These are phyloP conservation scores for Aspergillus sp. DNA, from an alignment of 2,329 filamentous ascomycete genomes.

Conservation along the genomic window DNA sequence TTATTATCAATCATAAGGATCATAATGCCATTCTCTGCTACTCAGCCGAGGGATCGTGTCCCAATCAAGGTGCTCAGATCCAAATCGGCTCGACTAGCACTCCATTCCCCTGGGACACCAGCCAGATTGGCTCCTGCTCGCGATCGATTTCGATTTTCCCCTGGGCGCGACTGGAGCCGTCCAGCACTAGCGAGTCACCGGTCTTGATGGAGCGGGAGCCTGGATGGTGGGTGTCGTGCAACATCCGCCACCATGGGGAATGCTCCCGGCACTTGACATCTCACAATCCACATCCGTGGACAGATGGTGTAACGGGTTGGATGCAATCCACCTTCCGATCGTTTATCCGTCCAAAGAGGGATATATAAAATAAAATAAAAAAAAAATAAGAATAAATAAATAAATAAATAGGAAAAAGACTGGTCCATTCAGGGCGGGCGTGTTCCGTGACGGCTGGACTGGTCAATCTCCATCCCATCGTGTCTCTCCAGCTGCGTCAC, in stretches of 20 bases:
- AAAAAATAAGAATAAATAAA: too few species aligned
- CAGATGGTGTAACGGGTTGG: constrained; percentile 7
- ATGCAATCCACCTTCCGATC: background rate
- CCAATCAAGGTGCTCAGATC: background rate
- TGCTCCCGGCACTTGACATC: constrained; percentile 8
- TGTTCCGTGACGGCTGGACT: constrained; percentile 1
- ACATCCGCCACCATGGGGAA: constrained; percentile 2
- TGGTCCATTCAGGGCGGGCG: background rate
- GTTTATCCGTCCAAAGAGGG: too few species aligned
- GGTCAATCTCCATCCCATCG: background rate
- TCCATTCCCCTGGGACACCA: background rate
- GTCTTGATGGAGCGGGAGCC: background rate
- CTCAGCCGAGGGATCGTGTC: background rate
- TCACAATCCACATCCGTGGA: constrained; percentile 4
- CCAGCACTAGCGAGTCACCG: background rate
- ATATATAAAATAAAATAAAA: background rate
- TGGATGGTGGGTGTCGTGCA: background rate
- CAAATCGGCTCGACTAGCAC: background rate
- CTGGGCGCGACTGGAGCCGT: background rate
- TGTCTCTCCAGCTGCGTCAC: background rate
- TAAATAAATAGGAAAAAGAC: too few species aligned
- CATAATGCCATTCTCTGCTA: background rate
- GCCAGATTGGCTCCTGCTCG: background rate
- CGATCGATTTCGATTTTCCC: background rate
- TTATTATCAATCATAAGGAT: background rate